These are phyloP conservation scores for Ambrosia trifida DNA, from an alignment of 129 eudicot genomes.

Conservation along the genomic window DNA sequence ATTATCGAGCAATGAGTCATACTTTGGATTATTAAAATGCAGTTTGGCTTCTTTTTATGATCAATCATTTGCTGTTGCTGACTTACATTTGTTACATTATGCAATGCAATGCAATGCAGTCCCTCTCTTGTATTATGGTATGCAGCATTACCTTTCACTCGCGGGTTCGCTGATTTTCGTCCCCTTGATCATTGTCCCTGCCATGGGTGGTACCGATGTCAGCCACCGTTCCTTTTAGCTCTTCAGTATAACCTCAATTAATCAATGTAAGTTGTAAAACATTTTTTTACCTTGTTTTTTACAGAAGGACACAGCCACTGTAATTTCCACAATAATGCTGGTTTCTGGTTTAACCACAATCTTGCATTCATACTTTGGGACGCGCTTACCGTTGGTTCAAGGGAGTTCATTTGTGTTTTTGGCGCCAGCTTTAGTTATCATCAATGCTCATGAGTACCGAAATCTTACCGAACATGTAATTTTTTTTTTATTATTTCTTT, in stretches of 20 bases:
- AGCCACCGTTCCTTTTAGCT: constrained; percentile 33
- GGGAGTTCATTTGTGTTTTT: constrained; percentile 94
- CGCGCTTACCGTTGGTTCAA: constrained; percentile 95
- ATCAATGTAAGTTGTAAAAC: constrained; percentile 10
- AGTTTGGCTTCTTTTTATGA: background rate
- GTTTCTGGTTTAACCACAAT: constrained; percentile 85
- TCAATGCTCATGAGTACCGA: constrained; percentile 74
- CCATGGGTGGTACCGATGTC: constrained; percentile 97
- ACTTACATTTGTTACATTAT: background rate
- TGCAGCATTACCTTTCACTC: constrained; percentile 88
- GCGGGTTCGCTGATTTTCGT: constrained; percentile 83
- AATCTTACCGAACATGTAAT: constrained; percentile 90
- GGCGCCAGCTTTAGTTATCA: constrained; percentile 87
- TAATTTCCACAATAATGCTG: constrained; percentile 79
- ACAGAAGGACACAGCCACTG: constrained; percentile 89
- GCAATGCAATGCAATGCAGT: constrained; percentile 46
- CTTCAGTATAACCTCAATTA: constrained; percentile 3
- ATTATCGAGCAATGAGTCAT: no score
- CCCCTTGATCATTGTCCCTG: constrained; percentile 76
- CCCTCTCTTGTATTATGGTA: constrained; percentile 58
- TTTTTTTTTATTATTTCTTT: constrained; percentile 40
- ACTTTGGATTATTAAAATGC: no score
- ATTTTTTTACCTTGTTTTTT: constrained; percentile 2
- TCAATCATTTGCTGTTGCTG: constrained; percentile 4
- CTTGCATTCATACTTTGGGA: constrained; percentile 76